A percentile compares a stretch with the other conserved stretches of the same genome.
These are phyloP conservation scores for Trichothecium roseum DNA, from an alignment of 2,329 filamentous ascomycete species.

Conservation along the genomic window DNA sequence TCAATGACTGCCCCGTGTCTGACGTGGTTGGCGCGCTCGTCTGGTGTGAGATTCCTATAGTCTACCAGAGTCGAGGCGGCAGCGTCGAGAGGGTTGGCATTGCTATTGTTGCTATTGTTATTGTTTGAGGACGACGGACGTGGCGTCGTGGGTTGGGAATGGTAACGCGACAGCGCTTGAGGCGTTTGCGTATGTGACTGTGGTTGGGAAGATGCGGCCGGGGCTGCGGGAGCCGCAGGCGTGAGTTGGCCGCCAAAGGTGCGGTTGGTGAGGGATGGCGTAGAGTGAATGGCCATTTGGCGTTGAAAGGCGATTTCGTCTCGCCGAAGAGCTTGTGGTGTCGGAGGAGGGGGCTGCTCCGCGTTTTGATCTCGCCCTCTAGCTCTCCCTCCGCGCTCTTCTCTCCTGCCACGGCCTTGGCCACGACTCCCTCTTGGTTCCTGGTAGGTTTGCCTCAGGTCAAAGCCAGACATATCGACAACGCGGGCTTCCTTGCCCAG, in stretches of 20 bases:
- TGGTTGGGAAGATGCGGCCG: conserved; percentile 7
- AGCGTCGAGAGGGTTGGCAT: conserved; percentile 33
- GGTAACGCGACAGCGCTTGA: conserved; percentile 7
- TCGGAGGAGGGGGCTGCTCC: conserved; percentile 65
- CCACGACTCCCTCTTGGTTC: conserved; percentile 36
- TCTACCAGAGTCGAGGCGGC: conserved; percentile 23
- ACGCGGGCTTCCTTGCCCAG: conserved; percentile 70
- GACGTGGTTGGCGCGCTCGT: conserved; percentile 70
- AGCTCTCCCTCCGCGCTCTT: conserved; percentile 25
- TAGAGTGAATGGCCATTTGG: conserved; percentile 82
- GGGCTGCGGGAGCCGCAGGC: conserved; percentile 15
- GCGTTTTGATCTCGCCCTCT: conserved; percentile 80
- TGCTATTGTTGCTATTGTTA: no score
- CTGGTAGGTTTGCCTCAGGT: conserved; percentile 64
- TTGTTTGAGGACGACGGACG: conserved; percentile 10
- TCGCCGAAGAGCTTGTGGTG: conserved; percentile 68
- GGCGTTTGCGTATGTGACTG: conserved; percentile 5
- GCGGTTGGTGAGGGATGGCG: conserved; percentile 67
- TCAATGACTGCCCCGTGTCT: conserved; percentile 80
- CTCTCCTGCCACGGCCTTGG: conserved; percentile 20
- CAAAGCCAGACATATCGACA: conserved; percentile 82
- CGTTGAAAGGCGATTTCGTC: conserved; percentile 88
- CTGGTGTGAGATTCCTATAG: conserved; percentile 48
- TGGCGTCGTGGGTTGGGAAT: conserved; percentile 9
- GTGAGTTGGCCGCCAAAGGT: conserved; percentile 81